Evolutionary conservation across 148 eudicot genomes (phyloP).

Genomic region (Rhododendron simsii): DNA sequence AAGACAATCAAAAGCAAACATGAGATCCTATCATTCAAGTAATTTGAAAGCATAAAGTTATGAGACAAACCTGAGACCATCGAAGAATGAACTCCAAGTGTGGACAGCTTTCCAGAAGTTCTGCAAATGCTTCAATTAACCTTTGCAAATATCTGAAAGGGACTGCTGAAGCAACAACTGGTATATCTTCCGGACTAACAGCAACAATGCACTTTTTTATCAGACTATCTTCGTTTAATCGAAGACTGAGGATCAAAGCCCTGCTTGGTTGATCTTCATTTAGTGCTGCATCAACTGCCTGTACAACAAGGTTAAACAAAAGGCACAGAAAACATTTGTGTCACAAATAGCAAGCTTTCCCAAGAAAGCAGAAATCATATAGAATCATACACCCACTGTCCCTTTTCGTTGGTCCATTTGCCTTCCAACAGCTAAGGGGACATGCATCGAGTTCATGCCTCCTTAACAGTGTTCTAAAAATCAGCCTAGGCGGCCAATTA

Average conservation of each 20-base stretch:
- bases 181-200: constrained; percentile 68
- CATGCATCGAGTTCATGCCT: not conserved
- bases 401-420: not conserved
- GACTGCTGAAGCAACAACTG: constrained; percentile 68
- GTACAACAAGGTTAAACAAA: constrained; percentile 14
- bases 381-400: not conserved
- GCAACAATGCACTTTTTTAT: constrained; percentile 70
- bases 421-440: not conserved
- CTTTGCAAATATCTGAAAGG: constrained; percentile 81
- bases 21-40: not conserved
- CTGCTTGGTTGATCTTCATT: constrained; percentile 66
- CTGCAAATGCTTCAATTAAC: constrained; percentile 75
- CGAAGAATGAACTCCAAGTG: constrained; percentile 83
- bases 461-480: not conserved
- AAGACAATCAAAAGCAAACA: not conserved
- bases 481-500: too few species aligned
- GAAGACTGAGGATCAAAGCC: constrained; percentile 83
- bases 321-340: not conserved
- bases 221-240: constrained; percentile 75
- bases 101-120: constrained; percentile 77
- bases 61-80: constrained; percentile 78
- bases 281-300: constrained; percentile 91
- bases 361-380: not conserved
- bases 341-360: not conserved
- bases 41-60: not conserved